Percentiles rank a stretch among this genome's conserved stretches.
These are phyloP conservation scores for Madurella mycetomatis DNA, from an alignment of 2,329 filamentous ascomycete species.

Conservation along the genomic window DNA sequence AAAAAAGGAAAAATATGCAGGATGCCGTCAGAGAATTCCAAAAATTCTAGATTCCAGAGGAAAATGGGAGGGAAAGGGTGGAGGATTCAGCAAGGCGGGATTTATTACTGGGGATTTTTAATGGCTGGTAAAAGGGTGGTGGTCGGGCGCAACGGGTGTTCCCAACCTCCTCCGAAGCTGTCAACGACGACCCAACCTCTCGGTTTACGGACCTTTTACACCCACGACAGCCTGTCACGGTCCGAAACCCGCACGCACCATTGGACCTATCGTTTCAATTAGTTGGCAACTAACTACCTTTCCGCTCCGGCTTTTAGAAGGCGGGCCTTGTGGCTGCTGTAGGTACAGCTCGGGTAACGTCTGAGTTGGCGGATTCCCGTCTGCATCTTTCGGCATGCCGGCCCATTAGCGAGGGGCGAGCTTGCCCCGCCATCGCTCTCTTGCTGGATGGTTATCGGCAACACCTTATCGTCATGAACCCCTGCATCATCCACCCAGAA, in stretches of 20 bases:
- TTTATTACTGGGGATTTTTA: slow-evolving; percentile 23
- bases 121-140: slow-evolving; percentile 22
- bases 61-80: slow-evolving; percentile 7
- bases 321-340: slow-evolving; percentile 2
- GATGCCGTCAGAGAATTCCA: not conserved
- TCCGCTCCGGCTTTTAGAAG: not conserved
- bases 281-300: not conserved
- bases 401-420: not conserved
- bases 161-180: slow-evolving; percentile 25
- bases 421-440: slow-evolving; percentile 17
- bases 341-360: slow-evolving; percentile 4
- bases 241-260: not conserved
- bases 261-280: not conserved
- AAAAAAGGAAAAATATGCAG: slow-evolving; percentile 2
- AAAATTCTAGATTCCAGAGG: slow-evolving; percentile 6
- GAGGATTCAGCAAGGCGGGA: slow-evolving; percentile 16
- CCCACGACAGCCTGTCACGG: slow-evolving; percentile 7
- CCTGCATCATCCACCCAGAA: slow-evolving; percentile 1
- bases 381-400: not conserved
- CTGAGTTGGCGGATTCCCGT: slow-evolving; percentile 23
- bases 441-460: slow-evolving; percentile 23
- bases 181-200: slow-evolving; percentile 23
- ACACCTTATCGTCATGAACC: slow-evolving; percentile 20
- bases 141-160: slow-evolving; percentile 23
- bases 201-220: slow-evolving; percentile 11